Conservation (phyloP, 257 asterid species). For the Solanum pennellii region DNA sequence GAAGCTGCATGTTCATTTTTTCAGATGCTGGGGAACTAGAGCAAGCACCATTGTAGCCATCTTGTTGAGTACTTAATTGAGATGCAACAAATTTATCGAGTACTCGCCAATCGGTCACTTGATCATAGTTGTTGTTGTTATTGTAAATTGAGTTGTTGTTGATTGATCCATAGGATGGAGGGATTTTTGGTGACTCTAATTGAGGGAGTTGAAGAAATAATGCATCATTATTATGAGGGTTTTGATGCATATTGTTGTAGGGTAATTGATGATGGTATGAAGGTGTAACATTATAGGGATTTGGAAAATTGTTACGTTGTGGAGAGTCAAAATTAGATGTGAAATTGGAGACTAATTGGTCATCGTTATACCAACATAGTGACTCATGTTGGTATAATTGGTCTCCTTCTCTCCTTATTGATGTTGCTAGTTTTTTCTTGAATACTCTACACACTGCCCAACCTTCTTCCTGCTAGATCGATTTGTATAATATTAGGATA, state of each 20-base stretch:
- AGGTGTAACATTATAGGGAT: neutral
- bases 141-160: neutral
- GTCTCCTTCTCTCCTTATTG: conserved; percentile 19
- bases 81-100: conserved; percentile 62
- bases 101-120: conserved; percentile 59
- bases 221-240: conserved; percentile 12
- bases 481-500: neutral
- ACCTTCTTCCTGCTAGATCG: conserved; percentile 63
- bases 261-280: conserved; percentile 13
- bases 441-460: conserved; percentile 70
- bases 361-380: conserved; percentile 44
- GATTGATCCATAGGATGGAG: conserved; percentile 9
- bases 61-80: conserved; percentile 36
- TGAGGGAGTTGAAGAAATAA: conserved; percentile 46
- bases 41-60: neutral
- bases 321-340: conserved; percentile 39
- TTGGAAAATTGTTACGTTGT: conserved; percentile 3
- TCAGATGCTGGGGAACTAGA: neutral
- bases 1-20: conserved; percentile 7
- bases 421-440: conserved; percentile 45
- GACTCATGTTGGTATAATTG: conserved; percentile 20
- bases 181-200: conserved; percentile 42
- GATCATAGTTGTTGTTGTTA: conserved; percentile 17
- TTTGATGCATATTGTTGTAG: neutral
- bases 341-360: conserved; percentile 34